These are phyloP conservation scores for Boletellus sp. DNA, from an alignment of 768 basidiomycete species.

Conservation along the genomic window DNA sequence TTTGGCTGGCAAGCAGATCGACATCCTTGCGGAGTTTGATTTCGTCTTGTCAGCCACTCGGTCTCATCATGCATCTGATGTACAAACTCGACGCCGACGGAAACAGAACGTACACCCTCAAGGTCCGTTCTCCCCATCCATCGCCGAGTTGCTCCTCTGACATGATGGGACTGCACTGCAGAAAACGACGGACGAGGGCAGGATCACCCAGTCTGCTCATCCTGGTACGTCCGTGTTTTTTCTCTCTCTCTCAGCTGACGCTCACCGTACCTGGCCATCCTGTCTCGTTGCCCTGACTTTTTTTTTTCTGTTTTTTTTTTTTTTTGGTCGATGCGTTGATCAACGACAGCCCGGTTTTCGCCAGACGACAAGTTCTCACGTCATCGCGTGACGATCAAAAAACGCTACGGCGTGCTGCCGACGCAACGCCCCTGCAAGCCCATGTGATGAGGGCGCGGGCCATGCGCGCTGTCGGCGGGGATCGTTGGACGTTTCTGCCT, in stretches of 20 bases:
- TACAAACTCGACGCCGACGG: conserved; percentile 78
- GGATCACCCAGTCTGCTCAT: conserved; percentile 92
- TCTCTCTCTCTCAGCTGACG: neutral
- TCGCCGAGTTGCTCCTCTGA: conserved; percentile 1
- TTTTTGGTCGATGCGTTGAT: no score
- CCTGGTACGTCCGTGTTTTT: conserved; percentile 61
- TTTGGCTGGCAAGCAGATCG: no score
- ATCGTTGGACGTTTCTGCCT: no score
- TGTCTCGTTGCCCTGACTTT: no score
- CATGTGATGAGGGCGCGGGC: no score
- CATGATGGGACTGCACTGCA: conserved; percentile 28
- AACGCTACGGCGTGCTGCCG: conserved; percentile 82
- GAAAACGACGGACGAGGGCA: conserved; percentile 82
- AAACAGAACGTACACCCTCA: conserved; percentile 88
- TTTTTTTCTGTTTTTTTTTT: no score
- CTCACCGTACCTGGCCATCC: no score
- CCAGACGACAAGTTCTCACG: conserved; percentile 99
- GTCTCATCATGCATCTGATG: conserved; percentile 91
- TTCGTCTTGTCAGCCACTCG: no score
- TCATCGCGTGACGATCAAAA: conserved; percentile 96
- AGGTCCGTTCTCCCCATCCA: conserved; percentile 45
- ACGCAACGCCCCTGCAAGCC: conserved; percentile 92
- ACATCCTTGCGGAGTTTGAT: no score
- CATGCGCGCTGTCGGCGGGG: no score
- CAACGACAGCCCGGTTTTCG: conserved; percentile 81